Conservation (phyloP, 2,329 filamentous ascomycete genomes). For the Metarhizium humberi region DNA sequence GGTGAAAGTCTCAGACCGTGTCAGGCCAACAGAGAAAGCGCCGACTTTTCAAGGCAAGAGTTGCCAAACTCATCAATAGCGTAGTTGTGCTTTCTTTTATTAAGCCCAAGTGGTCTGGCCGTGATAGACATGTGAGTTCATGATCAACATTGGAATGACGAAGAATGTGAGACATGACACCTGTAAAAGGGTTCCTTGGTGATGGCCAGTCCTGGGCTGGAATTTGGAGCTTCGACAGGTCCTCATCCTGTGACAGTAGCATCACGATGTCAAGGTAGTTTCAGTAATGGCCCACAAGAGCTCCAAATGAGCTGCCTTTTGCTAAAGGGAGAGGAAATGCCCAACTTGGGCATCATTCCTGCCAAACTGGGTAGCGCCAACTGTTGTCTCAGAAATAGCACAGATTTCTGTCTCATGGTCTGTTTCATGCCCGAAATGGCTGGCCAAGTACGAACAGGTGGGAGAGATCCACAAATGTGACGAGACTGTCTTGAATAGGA, state of each 20-base stretch:
- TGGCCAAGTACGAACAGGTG: no score
- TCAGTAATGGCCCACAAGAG: background rate
- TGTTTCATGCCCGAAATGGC: background rate
- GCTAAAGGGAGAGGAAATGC: background rate
- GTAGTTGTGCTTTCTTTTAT: background rate
- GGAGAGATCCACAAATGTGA: background rate
- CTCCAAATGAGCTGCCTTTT: background rate
- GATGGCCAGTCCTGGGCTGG: background rate
- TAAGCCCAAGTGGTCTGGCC: no score
- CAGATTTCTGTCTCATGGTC: background rate
- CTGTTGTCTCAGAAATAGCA: background rate
- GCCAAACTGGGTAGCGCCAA: background rate
- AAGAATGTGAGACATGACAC: background rate
- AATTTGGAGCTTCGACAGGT: background rate
- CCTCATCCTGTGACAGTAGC: background rate
- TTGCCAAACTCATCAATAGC: background rate
- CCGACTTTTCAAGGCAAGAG: background rate
- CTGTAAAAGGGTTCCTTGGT: background rate
- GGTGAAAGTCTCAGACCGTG: background rate
- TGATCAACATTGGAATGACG: background rate
- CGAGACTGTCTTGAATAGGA: constrained; percentile 5
- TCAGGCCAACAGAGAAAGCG: background rate
- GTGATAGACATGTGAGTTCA: background rate
- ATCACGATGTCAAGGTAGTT: background rate
- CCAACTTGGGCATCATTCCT: background rate